Conservation (phyloP, 2,329 filamentous ascomycete genomes). For the Epicoccum nigrum region DNA sequence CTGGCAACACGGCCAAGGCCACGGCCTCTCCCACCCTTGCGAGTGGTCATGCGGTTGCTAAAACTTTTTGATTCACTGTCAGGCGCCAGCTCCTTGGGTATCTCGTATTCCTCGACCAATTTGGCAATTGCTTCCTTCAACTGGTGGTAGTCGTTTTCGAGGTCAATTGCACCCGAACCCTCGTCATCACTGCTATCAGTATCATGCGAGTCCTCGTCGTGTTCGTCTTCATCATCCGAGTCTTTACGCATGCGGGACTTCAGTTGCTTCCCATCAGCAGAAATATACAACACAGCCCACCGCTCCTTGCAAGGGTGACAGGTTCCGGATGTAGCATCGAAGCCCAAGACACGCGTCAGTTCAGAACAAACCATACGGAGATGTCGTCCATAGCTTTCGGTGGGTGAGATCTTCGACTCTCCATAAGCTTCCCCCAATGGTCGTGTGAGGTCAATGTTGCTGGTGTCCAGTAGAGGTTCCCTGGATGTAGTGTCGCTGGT, state of each 20-base stretch:
- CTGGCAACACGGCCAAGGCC: conserved; percentile 34
- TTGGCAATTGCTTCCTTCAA: conserved; percentile 80
- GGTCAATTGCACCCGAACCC: conserved; percentile 57
- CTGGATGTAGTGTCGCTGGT: conserved; percentile 74
- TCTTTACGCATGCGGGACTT: conserved; percentile 77
- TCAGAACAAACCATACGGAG: conserved; percentile 73
- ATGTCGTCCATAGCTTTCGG: conserved; percentile 53
- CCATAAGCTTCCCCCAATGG: conserved; percentile 33
- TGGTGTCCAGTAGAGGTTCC: conserved; percentile 64
- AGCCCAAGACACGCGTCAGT: conserved; percentile 69
- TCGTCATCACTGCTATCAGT: conserved; percentile 57
- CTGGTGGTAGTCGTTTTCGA: conserved; percentile 81
- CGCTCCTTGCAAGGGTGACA: conserved; percentile 81
- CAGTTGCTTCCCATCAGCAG: conserved; percentile 71
- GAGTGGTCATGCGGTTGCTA: conserved; percentile 69
- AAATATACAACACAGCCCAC: conserved; percentile 83
- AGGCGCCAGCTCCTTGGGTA: conserved; percentile 69
- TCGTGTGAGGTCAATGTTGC: conserved; percentile 27
- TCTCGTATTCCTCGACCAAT: conserved; percentile 81
- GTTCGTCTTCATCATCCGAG: conserved; percentile 65
- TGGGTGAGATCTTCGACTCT: conserved; percentile 57
- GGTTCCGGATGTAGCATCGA: conserved; percentile 68
- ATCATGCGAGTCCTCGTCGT: conserved; percentile 64
- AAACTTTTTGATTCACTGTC: conserved; percentile 67
- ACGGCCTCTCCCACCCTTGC: conserved; percentile 41